Evolutionary conservation across 2,329 filamentous ascomycete species (phyloP), one percentile per base, ranked within the genome.

Genomic region (Microdochium bolleyi): DNA sequence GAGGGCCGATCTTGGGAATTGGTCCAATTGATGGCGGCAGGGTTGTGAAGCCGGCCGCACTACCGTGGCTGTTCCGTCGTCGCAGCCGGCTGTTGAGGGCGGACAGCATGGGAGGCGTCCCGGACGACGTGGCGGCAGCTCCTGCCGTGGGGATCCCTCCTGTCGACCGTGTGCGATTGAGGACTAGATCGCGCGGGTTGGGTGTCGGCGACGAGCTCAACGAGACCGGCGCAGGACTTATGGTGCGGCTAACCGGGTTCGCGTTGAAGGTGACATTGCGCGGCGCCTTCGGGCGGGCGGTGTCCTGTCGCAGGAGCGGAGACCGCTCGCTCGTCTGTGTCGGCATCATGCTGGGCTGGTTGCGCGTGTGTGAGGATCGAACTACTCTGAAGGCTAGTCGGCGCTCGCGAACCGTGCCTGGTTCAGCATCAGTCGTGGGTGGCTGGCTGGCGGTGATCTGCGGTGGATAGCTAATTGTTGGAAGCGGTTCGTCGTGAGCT

Each of bases 81-180:
- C 89, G 85, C 49, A 96, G 77, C 71, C 92, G 95, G 78, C 78
- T 92, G 71, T 96, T 96, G 60, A 96, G 73, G 2, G 87, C 82
- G 4, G 90, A 84, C 24, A 96, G 81, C 70, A 88, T 85, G 3
- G 84, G 83, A 52, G 77, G 76, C 13, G 53, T 55, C 14, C 70
- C 70, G 22, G 66, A 61, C 27, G 64, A 61, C 3, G 64, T 51
- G 22, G 55, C 22, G 46, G 48, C 32, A 19, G 38, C 49, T n/a
- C 50, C 53, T 65, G 70, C 41, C 19, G 81, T 77, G 24, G 77
- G 77, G 51, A 61, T 70, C 52, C 68, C 62, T 58, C 60, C 49
- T 62, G 68, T 59, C 64, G 62, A 54, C 55, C 51, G 54, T 55
- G 64, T 67, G 57, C 61, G 65, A 54, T 69, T 67, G 55, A 61